phyloP scores from a whole-genome alignment of 257 asterid species.

The Penstemon davidsonii region DNA sequence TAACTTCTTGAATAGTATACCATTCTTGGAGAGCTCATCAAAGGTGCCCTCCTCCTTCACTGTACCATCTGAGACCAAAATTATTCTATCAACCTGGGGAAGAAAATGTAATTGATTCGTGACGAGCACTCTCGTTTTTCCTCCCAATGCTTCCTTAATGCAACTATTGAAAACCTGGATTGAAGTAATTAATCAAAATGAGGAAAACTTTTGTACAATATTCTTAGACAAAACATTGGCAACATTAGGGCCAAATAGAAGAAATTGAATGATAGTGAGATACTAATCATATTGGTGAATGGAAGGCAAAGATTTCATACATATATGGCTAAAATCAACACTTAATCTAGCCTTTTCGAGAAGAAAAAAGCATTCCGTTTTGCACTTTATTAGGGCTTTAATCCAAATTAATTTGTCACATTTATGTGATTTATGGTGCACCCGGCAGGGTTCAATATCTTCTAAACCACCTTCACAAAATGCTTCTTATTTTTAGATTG shows the following conservation, averaged over 20 bases:
- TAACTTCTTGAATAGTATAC: constrained; percentile 65
- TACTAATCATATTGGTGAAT: neutral
- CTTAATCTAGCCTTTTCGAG: neutral
- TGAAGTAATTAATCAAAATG: constrained; percentile 13
- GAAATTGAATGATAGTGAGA: constrained; percentile 9
- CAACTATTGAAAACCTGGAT: constrained; percentile 76
- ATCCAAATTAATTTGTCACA: neutral
- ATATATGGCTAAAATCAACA: constrained; percentile 3
- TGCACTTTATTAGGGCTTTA: constrained; percentile 1
- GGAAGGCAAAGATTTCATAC: neutral
- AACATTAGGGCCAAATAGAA: constrained; percentile 10
- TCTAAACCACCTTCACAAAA: neutral
- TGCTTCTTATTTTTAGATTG: neutral
- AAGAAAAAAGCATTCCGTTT: neutral
- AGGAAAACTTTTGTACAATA: constrained; percentile 11
- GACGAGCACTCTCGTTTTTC: constrained; percentile 85
- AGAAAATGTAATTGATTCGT: constrained; percentile 89
- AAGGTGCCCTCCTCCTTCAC: constrained; percentile 88
- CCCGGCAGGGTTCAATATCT: neutral
- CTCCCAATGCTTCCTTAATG: constrained; percentile 69
- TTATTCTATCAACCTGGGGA: constrained; percentile 75
- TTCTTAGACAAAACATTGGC: constrained; percentile 15
- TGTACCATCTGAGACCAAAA: constrained; percentile 70
- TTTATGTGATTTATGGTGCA: neutral
- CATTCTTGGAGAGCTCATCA: constrained; percentile 67